Conservation (phyloP, 2,329 filamentous ascomycete genomes). For the Nemania sp. region DNA sequence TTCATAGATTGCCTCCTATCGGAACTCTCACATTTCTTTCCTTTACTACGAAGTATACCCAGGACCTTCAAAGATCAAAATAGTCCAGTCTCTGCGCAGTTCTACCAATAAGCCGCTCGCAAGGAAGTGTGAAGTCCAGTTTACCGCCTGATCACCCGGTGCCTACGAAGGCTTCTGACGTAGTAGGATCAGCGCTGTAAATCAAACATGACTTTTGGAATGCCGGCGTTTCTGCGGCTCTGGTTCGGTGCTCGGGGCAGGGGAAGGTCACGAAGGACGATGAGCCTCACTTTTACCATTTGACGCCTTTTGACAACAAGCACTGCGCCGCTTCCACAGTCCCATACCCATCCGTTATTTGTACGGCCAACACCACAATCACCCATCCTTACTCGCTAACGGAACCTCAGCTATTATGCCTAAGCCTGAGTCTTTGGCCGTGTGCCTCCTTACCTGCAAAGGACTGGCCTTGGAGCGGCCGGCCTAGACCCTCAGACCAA, state of each 20-base stretch:
- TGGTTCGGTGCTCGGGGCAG: constrained; percentile 1
- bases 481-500: constrained; percentile 11
- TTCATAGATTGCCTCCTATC: not conserved
- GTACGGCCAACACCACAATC: too few relatives aligned
- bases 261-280: not conserved
- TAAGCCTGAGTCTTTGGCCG: constrained; percentile 3
- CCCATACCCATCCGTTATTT: too few relatives aligned
- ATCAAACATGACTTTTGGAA: constrained; percentile 2
- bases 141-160: constrained; percentile 6
- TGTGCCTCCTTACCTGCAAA: constrained; percentile 6
- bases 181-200: constrained; percentile 1
- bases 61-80: too few relatives aligned
- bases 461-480: not conserved
- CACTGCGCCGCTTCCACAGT: not conserved
- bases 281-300: constrained; percentile 5
- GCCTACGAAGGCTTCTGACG: not conserved
- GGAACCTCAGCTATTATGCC: not conserved
- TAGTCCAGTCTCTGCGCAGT: too few relatives aligned
- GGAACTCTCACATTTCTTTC: not conserved
- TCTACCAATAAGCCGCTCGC: not conserved
- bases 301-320: not conserved
- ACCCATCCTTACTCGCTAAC: too few relatives aligned
- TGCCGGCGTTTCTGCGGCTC: constrained; percentile 2
- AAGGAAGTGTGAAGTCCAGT: not conserved
- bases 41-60: too few relatives aligned